These are phyloP conservation scores for Wickerhamomyces bisporus DNA, from an alignment of 805 yeast species.

Conservation along the genomic window DNA sequence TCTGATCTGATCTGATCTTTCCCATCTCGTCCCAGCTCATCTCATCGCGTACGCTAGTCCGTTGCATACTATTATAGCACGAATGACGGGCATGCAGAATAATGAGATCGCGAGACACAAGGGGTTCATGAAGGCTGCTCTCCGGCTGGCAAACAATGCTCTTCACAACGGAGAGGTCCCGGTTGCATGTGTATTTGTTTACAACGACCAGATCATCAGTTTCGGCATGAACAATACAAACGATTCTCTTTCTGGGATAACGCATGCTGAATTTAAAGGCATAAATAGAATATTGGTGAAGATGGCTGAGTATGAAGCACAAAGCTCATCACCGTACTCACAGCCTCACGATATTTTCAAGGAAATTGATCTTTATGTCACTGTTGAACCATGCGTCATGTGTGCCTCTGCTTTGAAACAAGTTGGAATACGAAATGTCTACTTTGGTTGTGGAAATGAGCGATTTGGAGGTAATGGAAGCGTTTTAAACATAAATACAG, in stretches of 20 bases:
- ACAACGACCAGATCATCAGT: constrained; percentile 51
- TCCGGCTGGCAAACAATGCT: constrained; percentile 58
- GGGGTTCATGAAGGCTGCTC: constrained; percentile 47
- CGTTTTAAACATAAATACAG: constrained; percentile 56
- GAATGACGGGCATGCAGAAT: not conserved
- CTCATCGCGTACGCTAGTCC: too few species aligned
- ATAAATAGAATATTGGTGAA: constrained; percentile 46
- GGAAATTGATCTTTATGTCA: constrained; percentile 73
- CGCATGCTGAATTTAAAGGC: constrained; percentile 91
- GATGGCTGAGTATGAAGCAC: constrained; percentile 15
- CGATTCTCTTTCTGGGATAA: constrained; percentile 75
- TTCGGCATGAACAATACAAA: constrained; percentile 86
- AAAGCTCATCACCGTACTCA: constrained; percentile 9
- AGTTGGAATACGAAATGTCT: constrained; percentile 63
- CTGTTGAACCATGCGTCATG: constrained; percentile 98
- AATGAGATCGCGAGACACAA: constrained; percentile 11
- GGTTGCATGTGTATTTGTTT: constrained; percentile 73
- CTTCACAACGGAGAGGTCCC: constrained; percentile 72
- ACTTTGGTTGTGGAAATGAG: constrained; percentile 92
- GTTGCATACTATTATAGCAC: too few species aligned
- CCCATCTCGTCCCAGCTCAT: too few species aligned
- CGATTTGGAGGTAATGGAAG: constrained; percentile 97
- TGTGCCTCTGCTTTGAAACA: constrained; percentile 91
- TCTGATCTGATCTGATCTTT: too few species aligned
- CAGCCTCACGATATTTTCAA: constrained; percentile 35